Evolutionary conservation across 306 rosid genomes (phyloP), one percentile per base, ranked within the genome.

Genomic region (Arachis hypogaea): DNA sequence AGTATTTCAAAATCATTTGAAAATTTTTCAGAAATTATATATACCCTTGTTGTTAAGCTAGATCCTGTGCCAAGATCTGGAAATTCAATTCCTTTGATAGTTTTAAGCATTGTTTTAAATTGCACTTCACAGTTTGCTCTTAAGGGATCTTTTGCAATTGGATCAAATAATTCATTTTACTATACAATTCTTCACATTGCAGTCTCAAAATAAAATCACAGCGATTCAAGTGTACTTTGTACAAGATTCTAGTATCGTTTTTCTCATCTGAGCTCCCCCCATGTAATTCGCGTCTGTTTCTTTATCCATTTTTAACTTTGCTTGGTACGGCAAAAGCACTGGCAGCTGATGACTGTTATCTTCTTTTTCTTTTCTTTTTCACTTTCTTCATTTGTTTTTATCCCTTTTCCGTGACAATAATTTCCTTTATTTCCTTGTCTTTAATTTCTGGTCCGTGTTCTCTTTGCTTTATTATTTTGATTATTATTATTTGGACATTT

Each of bases 261-360:
- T 82, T 46, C 10, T 41, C 7, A 4, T 38, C 44, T 67, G 43
- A 43, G 55, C 52, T 63, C 42, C n/a, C 41, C 54, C 58, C 81
- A 36, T 55, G 68, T 46, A 76, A 69, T 79, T 81, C 63, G 72
- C 59, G 84, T 78, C 80, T 56, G 82, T 82, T 78, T 83, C 78
- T 65, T 43, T 50, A 55, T 51, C 49, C 10, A 1, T 41, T 1
- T 60, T 49, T 55, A 60, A 11, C 75, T 75, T 71, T 54, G 75
- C 68, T 52, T 49, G 74, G 69, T 70, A 61, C 82, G 51, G 63
- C 58, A 38, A 49, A 66, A 22, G 28, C 28, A 22, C 28, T 22
- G 28, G 28, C 28, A 22, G 28, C 28, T 22, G 28, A 22, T 22
- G 28, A 1, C 1, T 14, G 14, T 14, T 14, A 80, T 80, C 77